phyloP scores from a whole-genome alignment of 208 protist genomes.

The Leishmania turanica region DNA sequence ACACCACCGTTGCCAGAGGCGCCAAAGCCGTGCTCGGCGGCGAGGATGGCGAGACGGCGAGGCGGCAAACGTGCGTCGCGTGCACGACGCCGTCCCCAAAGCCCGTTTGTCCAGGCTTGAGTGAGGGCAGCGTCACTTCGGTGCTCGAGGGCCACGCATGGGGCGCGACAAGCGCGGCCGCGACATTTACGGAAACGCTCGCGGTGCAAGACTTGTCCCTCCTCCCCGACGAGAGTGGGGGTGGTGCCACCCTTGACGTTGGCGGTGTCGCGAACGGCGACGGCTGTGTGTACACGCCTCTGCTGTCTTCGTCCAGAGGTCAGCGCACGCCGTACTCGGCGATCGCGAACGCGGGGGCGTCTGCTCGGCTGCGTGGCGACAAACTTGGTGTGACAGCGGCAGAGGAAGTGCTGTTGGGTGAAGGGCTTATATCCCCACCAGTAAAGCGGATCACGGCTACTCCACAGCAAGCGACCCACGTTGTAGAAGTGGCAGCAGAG shows the following conservation, averaged over 20 bases:
- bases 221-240: conserved; percentile 12
- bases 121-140: not conserved
- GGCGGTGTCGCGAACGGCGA: not conserved
- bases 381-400: not conserved
- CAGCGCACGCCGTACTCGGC: conserved; percentile 6
- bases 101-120: not conserved
- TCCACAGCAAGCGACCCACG: conserved; percentile 8
- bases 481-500: not conserved
- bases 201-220: conserved; percentile 40
- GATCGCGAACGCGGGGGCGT: not conserved
- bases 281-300: not conserved
- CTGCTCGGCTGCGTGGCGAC: not conserved
- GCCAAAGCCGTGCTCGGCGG: not conserved
- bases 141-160: not conserved
- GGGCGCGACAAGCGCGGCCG: not conserved
- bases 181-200: conserved; percentile 32
- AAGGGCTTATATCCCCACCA: conserved; percentile 19
- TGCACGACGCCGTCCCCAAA: conserved; percentile 13
- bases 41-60: not conserved
- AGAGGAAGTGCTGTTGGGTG: conserved; percentile 25
- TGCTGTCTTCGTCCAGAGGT: not conserved
- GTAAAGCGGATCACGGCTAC: conserved; percentile 20
- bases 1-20: not conserved
- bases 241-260: not conserved
- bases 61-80: not conserved